A percentile compares a stretch with the other conserved stretches of the same genome.
Conservation (phyloP, 345 rosid species). For the Citrus mangshanensis region DNA sequence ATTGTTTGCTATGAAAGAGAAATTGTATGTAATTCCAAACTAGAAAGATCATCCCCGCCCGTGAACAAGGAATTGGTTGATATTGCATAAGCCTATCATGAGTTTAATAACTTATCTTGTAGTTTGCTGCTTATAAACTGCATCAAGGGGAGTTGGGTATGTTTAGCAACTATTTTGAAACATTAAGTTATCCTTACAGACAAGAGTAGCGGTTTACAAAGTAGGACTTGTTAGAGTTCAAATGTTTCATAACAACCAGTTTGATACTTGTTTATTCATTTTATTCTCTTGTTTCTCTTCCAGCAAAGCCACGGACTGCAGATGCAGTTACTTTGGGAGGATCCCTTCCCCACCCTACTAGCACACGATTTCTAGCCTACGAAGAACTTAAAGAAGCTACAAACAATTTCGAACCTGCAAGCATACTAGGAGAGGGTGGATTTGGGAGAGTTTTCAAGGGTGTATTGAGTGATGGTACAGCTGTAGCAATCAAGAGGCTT, state of each 20-base stretch:
- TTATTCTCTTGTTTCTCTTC: background rate
- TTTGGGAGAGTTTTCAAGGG: conserved; percentile 98
- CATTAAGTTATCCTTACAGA: background rate
- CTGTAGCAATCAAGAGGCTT: conserved; percentile 97
- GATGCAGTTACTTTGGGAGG: conserved; percentile 52
- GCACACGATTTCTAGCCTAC: conserved; percentile 81
- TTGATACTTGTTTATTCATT: background rate
- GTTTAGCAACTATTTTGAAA: background rate
- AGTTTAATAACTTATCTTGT: background rate
- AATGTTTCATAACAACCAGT: background rate
- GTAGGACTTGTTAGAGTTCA: background rate
- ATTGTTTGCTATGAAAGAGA: background rate
- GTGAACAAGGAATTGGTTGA: background rate
- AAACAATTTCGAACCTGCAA: conserved; percentile 77
- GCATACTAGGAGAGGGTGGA: conserved; percentile 97
- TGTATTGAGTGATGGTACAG: conserved; percentile 93
- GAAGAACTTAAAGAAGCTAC: conserved; percentile 98
- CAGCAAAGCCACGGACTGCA: conserved; percentile 61
- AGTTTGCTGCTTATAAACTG: background rate
- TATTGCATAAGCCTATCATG: background rate
- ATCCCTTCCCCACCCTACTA: conserved; percentile 80
- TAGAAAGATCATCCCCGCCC: background rate
- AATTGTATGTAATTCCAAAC: background rate
- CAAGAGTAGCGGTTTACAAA: background rate
- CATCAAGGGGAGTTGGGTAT: background rate